These are phyloP conservation scores for Sporothrix sp. DNA, from an alignment of 2,329 filamentous ascomycete species.

Conservation along the genomic window DNA sequence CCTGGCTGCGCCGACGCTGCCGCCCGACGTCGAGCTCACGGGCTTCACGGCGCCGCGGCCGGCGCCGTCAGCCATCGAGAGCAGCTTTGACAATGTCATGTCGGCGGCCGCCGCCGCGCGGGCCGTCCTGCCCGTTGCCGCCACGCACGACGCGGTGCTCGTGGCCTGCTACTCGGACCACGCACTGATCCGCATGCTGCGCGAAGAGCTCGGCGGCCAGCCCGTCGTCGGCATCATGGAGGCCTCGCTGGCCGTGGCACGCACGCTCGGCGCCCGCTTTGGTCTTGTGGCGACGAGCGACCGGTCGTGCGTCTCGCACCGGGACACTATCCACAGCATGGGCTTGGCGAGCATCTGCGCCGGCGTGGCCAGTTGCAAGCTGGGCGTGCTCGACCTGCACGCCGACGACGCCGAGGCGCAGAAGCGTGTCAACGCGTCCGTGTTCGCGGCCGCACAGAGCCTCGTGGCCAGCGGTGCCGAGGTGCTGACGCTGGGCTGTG, in stretches of 20 bases:
- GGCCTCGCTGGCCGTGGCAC: conserved; percentile 17
- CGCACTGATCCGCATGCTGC: conserved; percentile 17
- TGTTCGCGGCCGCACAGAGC: conserved; percentile 5
- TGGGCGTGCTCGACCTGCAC: conserved; percentile 18
- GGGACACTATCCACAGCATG: conserved; percentile 16
- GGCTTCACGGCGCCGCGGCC: conserved; percentile 17
- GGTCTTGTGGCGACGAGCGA: conserved; percentile 17
- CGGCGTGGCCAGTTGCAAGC: conserved; percentile 16
- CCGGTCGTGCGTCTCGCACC: conserved; percentile 11
- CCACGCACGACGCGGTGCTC: conserved; percentile 18
- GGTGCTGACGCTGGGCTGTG: conserved; percentile 15
- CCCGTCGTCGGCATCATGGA: conserved; percentile 18
- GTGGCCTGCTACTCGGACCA: conserved; percentile 20
- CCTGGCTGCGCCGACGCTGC: conserved; percentile 14
- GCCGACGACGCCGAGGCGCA: conserved; percentile 8
- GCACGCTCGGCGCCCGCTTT: conserved; percentile 17
- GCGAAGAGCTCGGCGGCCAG: conserved; percentile 16
- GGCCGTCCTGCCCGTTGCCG: conserved; percentile 16
- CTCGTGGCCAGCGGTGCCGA: conserved; percentile 16
- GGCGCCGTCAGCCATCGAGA: conserved; percentile 16
- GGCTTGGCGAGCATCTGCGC: conserved; percentile 15
- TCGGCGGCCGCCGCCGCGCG: conserved; percentile 18
- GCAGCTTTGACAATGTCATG: conserved; percentile 17
- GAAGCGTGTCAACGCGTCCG: conserved; percentile 4
- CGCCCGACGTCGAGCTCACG: conserved; percentile 15